Evolutionary conservation across 257 asterid species (phyloP).

Genomic region (Solanum acaule): DNA sequence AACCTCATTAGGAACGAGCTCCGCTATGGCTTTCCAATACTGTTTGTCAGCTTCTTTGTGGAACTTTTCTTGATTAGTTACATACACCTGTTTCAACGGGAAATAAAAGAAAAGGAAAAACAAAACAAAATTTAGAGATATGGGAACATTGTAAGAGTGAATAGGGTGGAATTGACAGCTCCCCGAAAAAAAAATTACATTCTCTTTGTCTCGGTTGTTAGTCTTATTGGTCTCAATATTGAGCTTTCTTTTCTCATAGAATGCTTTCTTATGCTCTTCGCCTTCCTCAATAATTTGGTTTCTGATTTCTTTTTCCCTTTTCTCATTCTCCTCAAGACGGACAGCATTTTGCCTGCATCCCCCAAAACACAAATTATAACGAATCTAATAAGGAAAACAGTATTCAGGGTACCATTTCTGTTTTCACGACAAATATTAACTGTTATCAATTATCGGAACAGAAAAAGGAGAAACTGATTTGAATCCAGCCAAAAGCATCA

Average conservation of each 20-base stretch:
- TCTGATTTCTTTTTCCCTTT: slow-evolving; percentile 63
- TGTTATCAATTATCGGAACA: background rate
- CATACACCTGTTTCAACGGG: slow-evolving; percentile 27
- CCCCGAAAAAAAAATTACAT: slow-evolving; percentile 23
- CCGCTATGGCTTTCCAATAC: slow-evolving; percentile 91
- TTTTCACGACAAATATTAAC: background rate
- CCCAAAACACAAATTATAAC: background rate
- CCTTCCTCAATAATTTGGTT: slow-evolving; percentile 80
- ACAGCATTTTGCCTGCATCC: slow-evolving; percentile 61
- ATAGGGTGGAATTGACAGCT: background rate
- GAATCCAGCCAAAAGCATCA: background rate
- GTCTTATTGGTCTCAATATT: slow-evolving; percentile 63
- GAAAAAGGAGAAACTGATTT: background rate
- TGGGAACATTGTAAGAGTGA: background rate
- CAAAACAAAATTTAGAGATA: background rate
- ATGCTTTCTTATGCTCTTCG: slow-evolving; percentile 57
- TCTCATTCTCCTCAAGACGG: slow-evolving; percentile 92
- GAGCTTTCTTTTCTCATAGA: slow-evolving; percentile 69
- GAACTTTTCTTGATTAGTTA: slow-evolving; percentile 64
- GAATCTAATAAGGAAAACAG: background rate
- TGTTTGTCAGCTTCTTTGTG: slow-evolving; percentile 93
- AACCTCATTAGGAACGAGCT: slow-evolving; percentile 82
- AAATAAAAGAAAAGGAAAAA: background rate
- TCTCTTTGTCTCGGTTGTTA: slow-evolving; percentile 65
- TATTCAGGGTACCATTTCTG: background rate